Base-by-base conservation (phyloP, 768 basidiomycete genomes). In the Lactarius indigo region DNA sequence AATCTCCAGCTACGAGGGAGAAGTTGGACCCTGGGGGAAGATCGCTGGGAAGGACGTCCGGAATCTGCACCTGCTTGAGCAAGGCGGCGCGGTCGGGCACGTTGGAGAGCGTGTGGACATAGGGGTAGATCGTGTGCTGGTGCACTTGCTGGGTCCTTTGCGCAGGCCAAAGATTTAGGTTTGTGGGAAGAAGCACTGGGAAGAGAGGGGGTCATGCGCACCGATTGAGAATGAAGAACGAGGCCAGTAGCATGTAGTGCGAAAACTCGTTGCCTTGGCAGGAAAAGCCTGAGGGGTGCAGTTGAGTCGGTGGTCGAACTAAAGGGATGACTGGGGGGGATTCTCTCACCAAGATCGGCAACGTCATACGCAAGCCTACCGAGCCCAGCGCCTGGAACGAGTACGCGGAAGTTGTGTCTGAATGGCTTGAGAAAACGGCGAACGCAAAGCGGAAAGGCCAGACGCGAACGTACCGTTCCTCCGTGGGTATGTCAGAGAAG, bases 221-320 rank as follows among this genome's bases (percentile, higher is more conserved):
- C 94, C 84, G 84, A 74, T 98, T 98, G 58, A 98, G 79, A 23
- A 97, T 87, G 74, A 90, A 91, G 73, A 88, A 89, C 5, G 96
- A 97, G 2, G 91, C 82, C 5, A 98, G 85, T 15, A 98, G 83
- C 94, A 96, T 96, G 76, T 93, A 94, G 70, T 96, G 91, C 37
- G 92, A 94, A 75, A 97, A 97, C 76, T 98, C 96, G 74, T 97
- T 97, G 26, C 91, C 95, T 76, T 96, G 95, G 69, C 91, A 94
- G 1, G 90, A 78, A 71, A 94, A 98, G 4, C 95, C 95, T 94
- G 68, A 0, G 17, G 6, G 18, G 52, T 20, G 9, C 17, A 8
- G 64, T 15, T 13, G 31, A 33, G 23, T 66, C 20, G 26, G 50
- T 58, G 13, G 28, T 33, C 0, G 63, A 35, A 58, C 1, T 50